These are phyloP conservation scores for Rubia yunnanensis DNA, from an alignment of 257 asterid species.

Conservation along the genomic window DNA sequence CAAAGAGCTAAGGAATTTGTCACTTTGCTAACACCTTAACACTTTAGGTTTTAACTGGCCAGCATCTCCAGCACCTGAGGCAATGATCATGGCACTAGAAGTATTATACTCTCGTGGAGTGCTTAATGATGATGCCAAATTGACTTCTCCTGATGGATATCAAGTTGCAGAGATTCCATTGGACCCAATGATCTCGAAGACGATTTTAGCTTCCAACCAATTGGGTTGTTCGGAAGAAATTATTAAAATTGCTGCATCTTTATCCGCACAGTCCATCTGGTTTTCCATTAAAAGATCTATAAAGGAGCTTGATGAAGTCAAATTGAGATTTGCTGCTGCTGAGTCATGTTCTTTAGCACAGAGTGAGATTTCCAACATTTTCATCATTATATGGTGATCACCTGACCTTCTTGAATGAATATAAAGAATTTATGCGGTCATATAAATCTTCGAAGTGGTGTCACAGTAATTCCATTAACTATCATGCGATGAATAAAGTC, in stretches of 20 bases:
- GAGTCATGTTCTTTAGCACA: conserved; percentile 17
- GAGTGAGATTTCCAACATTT: neutral
- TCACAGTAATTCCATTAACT: conserved; percentile 81
- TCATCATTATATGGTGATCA: conserved; percentile 79
- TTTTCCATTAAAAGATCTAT: conserved; percentile 60
- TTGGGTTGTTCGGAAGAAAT: conserved; percentile 88
- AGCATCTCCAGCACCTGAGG: conserved; percentile 91
- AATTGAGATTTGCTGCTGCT: conserved; percentile 89
- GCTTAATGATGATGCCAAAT: conserved; percentile 84
- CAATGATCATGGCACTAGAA: conserved; percentile 94
- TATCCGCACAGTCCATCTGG: conserved; percentile 94
- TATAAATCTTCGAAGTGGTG: conserved; percentile 92
- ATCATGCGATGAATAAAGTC: too few species aligned
- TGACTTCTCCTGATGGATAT: conserved; percentile 82
- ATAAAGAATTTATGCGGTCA: conserved; percentile 77
- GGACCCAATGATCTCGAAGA: conserved; percentile 87
- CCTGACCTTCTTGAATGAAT: conserved; percentile 76
- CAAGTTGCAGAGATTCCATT: conserved; percentile 95
- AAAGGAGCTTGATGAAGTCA: conserved; percentile 86
- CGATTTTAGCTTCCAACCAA: conserved; percentile 75
- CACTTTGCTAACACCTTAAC: too few species aligned
- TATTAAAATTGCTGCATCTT: conserved; percentile 82
- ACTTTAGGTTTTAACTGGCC: conserved; percentile 96
- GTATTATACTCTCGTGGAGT: conserved; percentile 85
- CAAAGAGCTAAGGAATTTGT: too few species aligned